phyloP scores from a whole-genome alignment of 257 asterid genomes.

The Forsythia viridissima region DNA sequence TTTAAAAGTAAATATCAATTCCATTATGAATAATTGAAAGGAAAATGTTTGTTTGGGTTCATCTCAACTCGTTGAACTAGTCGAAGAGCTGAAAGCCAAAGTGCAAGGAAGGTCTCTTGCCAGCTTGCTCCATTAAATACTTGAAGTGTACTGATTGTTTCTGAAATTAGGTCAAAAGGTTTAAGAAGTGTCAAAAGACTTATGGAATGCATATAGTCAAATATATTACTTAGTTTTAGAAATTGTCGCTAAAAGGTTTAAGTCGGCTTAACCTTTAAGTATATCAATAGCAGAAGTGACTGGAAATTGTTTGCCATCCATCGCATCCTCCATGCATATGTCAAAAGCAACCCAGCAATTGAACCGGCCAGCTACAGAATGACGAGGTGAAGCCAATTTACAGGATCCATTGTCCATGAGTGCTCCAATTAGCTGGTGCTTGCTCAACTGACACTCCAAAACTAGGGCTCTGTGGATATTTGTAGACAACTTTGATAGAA shows the following conservation, averaged over 20 bases:
- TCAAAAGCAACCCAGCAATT: constrained; percentile 25
- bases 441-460: neutral
- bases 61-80: constrained; percentile 30
- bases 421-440: constrained; percentile 1
- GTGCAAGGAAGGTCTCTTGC: constrained; percentile 24
- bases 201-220: neutral
- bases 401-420: constrained; percentile 2
- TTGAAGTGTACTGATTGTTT: constrained; percentile 18
- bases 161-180: neutral
- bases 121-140: constrained; percentile 21
- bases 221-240: neutral
- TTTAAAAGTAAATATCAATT: neutral
- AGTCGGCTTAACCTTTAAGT: constrained; percentile 9
- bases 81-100: constrained; percentile 27
- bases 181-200: neutral
- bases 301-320: constrained; percentile 26
- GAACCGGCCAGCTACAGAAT: constrained; percentile 6
- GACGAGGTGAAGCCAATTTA: constrained; percentile 4
- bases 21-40: neutral
- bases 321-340: constrained; percentile 20
- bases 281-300: constrained; percentile 20
- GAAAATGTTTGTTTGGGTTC: neutral
- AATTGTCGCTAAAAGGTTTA: neutral
- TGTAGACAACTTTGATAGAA: neutral
- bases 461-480: neutral